Percentiles rank a stretch among this genome's conserved stretches.
These are phyloP conservation scores for Gnomoniopsis smithogilvyi DNA, from an alignment of 2,329 filamentous ascomycete species.

Conservation along the genomic window DNA sequence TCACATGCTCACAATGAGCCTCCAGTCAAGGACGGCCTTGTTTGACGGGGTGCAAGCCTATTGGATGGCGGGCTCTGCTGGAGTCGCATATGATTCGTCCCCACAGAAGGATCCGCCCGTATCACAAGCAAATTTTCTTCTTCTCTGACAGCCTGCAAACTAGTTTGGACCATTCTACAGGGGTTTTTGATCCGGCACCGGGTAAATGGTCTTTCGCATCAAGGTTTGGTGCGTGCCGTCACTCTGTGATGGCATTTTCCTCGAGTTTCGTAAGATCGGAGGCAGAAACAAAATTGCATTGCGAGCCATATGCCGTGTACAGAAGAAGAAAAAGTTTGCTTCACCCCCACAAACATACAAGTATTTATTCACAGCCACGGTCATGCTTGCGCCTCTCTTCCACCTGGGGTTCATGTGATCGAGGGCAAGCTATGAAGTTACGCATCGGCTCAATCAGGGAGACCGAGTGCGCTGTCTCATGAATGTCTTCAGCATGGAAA, in stretches of 20 bases:
- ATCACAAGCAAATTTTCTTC: slow-evolving; percentile 19
- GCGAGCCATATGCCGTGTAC: background rate
- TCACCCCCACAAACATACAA: background rate
- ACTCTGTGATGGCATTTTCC: background rate
- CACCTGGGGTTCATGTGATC: background rate
- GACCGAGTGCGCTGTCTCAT: too few relatives aligned
- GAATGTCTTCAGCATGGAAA: background rate
- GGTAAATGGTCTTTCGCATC: background rate
- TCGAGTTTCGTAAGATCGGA: background rate
- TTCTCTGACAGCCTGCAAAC: background rate
- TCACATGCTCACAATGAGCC: slow-evolving; percentile 17
- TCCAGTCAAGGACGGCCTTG: slow-evolving; percentile 12
- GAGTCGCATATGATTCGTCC: slow-evolving; percentile 13
- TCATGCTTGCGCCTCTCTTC: background rate
- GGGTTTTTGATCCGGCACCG: slow-evolving; percentile 7
- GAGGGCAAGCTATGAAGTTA: background rate
- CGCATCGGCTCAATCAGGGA: background rate
- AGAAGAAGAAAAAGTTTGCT: slow-evolving; percentile 1
- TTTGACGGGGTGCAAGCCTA: slow-evolving; percentile 12
- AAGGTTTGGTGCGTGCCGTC: background rate
- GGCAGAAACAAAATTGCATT: background rate
- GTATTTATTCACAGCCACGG: background rate
- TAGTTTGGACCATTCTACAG: background rate
- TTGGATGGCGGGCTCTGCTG: slow-evolving; percentile 1
- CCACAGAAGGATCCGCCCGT: background rate